Base-by-base conservation (phyloP, 2,329 filamentous ascomycete genomes). In the Arthrobotrys iridis region DNA sequence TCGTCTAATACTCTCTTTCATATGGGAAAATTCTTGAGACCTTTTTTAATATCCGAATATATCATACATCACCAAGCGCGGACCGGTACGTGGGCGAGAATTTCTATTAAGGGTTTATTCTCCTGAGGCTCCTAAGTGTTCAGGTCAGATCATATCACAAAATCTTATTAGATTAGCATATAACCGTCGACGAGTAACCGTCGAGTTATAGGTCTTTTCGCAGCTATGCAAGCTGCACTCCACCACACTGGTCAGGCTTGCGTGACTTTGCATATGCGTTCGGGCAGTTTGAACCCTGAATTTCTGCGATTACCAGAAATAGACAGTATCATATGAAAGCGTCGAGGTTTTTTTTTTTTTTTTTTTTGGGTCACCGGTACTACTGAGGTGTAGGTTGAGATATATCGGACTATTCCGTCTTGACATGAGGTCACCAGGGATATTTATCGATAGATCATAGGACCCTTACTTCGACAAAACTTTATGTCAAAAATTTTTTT, bases 141-240 rank as follows among this genome's bases (percentile, higher is more conserved):
- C 8, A 18, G 40, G 18, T 43, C 40, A 18, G 40, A 43, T 18
- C 35, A 40, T 40, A 40, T 40, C 22, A 18, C 40, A 43, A 18
- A 18, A 43, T 43, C 40, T 20, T 43, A 43, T 43, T 18, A 43
- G 40, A 43, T 43, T 43, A 43, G 40, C 40, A 43, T 43, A 43
- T 43, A 43, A 22, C 40, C 40, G 40, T 43, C 15, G 40, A 43
- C 18, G 13, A 43, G 40, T 43, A 43, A 20, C 40, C 40, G 40
- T 43, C 20, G n/a, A 20, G 18, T 18, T 43, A 22, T 43, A 43
- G 40, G 20, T 43, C 40, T 2, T 52, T 10, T 52, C 28, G 30
- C 30, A 37, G 50, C 50, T 18, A 22, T 55, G 50, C 50, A 55
- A 24, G 30, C 50, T 55, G 50, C 50, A 55, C 50, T 37, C 50